A percentile compares a stretch with the other conserved stretches of the same genome.
phyloP scores from a whole-genome alignment of 441 rosid species.

The Populus hybrid region DNA sequence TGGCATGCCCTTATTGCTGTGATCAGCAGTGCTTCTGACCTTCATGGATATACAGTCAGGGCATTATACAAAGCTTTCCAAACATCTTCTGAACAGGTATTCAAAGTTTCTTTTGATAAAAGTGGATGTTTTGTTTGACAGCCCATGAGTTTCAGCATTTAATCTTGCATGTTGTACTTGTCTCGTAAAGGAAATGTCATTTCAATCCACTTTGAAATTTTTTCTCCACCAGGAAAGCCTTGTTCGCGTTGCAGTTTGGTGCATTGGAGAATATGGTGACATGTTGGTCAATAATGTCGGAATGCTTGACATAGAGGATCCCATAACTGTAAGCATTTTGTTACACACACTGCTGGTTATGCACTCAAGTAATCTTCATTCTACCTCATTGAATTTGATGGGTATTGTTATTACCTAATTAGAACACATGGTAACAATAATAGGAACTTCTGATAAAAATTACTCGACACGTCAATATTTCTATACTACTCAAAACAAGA shows the following conservation, averaged over 20 bases:
- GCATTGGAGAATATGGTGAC: conserved; percentile 99
- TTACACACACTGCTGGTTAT: too few relatives aligned
- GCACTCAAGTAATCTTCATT: too few relatives aligned
- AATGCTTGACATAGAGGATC: conserved; percentile 82
- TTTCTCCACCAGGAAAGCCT: conserved; percentile 66
- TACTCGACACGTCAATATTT: neutral
- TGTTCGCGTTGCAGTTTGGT: conserved; percentile 97
- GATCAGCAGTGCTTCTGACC: conserved; percentile 90
- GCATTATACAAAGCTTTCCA: conserved; percentile 78
- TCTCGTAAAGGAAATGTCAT: neutral
- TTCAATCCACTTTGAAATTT: conserved; percentile 14
- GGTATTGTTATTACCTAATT: too few relatives aligned
- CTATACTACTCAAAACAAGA: neutral
- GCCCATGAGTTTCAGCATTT: conserved; percentile 24
- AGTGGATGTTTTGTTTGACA: conserved; percentile 1
- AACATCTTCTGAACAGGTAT: conserved; percentile 82
- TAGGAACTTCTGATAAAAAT: conserved; percentile 6
- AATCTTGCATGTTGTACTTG: conserved; percentile 5
- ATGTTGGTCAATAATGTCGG: conserved; percentile 81
- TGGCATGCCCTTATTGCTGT: conserved; percentile 94
- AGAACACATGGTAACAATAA: neutral
- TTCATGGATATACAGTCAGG: conserved; percentile 95
- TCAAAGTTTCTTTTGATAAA: conserved; percentile 14
- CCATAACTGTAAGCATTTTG: conserved; percentile 62
- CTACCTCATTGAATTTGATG: too few relatives aligned